Base-by-base conservation (phyloP, 1,139 yeast species). In the Taphrina sp. region DNA sequence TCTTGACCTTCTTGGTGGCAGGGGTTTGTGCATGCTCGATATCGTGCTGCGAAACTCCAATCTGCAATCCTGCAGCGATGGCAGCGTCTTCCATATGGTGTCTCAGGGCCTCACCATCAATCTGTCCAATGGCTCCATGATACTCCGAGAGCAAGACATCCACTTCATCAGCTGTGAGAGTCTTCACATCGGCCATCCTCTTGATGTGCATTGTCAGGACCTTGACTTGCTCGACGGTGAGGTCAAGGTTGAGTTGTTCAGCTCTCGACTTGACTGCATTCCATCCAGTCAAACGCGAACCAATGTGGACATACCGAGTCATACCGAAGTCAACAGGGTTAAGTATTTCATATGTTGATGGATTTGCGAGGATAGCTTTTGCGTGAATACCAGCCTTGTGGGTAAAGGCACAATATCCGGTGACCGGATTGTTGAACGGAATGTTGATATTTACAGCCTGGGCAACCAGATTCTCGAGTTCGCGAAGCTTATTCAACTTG, bases 381-480 rank as follows among this genome's bases (percentile, higher is more conserved):
- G 98, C 97, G 71, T 92, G 98, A 68, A 92, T 90, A 76, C 98
- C 98, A 57, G 98, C 98, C 79, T 92, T 92, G 78, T 92, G 98
- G 58, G 98, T 92, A 76, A 92, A 92, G 55, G 98, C 98, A 77
- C 97, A 92, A 83, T 92, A 92, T 57, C 98, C 98, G 49, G 98
- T 92, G 71, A 92, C 89, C 65, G 97, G 97, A 76, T 92, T 92
- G 80, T 92, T 92, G 79, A 92, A 92, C 61, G 98, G 98, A 68
- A 92, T 82, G 73, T 90, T 90, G 61, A 92, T 96, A 74, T 88
- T 95, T 57, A 92, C 97, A 28, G 96, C 95, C 63, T 90, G 96
- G 55, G 97, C 97, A 61, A 92, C 96, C 72, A 92, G 77, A 72
- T 85, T 88, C 74, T 92, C 98, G 69, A 92, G 78, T 69, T 92